These are phyloP conservation scores for Podaxis sp. DNA, from an alignment of 768 basidiomycete species.

Conservation along the genomic window DNA sequence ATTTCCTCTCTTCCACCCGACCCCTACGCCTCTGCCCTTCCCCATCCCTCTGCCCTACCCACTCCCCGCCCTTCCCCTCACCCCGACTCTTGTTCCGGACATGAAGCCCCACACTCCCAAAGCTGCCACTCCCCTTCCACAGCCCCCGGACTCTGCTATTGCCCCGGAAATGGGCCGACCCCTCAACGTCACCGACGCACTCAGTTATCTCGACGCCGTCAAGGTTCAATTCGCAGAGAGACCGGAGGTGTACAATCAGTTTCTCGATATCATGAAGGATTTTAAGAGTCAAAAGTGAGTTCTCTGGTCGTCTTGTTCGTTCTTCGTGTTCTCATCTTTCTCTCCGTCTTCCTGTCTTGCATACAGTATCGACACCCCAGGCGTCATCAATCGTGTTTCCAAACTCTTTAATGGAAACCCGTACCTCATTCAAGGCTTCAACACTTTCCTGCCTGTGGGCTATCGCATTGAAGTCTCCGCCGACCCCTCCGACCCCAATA, in stretches of 20 bases:
- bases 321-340: constrained; percentile 14
- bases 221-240: constrained; percentile 87
- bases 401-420: constrained; percentile 89
- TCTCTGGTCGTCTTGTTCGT: constrained; percentile 12
- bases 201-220: constrained; percentile 92
- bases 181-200: constrained; percentile 88
- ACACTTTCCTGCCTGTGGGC: constrained; percentile 92
- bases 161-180: constrained; percentile 46
- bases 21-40: constrained; percentile 16
- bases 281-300: constrained; percentile 93
- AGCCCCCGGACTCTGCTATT: constrained; percentile 20
- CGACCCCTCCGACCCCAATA: constrained; percentile 65
- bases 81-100: constrained; percentile 11
- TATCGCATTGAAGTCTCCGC: constrained; percentile 87
- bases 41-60: constrained; percentile 20
- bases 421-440: constrained; percentile 92
- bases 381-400: constrained; percentile 94
- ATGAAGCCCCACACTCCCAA: constrained; percentile 27
- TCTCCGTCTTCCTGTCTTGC: not conserved
- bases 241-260: constrained; percentile 92
- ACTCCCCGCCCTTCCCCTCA: constrained; percentile 8
- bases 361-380: constrained; percentile 90
- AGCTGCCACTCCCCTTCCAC: constrained; percentile 36
- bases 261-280: constrained; percentile 98
- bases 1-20: constrained; percentile 15